Conservation (phyloP, 768 basidiomycete species). For the Rossbeevera mucosa region DNA sequence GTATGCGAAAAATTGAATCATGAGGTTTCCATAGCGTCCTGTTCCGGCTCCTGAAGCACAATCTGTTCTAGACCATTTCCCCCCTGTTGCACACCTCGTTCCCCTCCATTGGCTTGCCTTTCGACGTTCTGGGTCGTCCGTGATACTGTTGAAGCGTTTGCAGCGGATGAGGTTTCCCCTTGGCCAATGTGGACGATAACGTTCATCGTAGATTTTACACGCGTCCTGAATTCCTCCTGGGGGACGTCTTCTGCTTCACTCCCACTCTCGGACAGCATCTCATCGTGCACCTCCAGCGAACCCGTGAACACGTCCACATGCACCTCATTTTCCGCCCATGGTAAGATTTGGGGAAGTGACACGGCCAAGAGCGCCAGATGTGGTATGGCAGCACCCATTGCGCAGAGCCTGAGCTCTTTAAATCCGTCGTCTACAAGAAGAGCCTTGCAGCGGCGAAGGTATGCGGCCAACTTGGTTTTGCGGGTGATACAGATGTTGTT, state of each 20-base stretch:
- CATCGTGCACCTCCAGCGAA: conserved; percentile 72
- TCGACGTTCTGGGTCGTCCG: conserved; percentile 7
- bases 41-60: conserved; percentile 41
- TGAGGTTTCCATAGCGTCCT: conserved; percentile 36
- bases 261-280: conserved; percentile 45
- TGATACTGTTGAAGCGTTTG: background rate
- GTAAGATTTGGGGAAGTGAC: conserved; percentile 69
- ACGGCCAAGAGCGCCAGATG: conserved; percentile 65
- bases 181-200: conserved; percentile 60
- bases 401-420: conserved; percentile 67
- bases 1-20: conserved; percentile 6
- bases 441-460: conserved; percentile 74
- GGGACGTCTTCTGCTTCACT: conserved; percentile 57
- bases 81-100: conserved; percentile 3
- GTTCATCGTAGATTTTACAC: conserved; percentile 66
- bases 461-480: conserved; percentile 65
- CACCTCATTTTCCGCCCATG: conserved; percentile 60
- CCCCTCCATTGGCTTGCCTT: conserved; percentile 8
- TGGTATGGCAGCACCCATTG: conserved; percentile 89
- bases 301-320: conserved; percentile 60
- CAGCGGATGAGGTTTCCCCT: conserved; percentile 39
- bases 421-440: conserved; percentile 74
- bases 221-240: conserved; percentile 51
- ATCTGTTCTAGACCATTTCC: conserved; percentile 20
- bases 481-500: conserved; percentile 78